phyloP scores from a whole-genome alignment of 139 green algal species.

The Haematococcus lacustris region DNA sequence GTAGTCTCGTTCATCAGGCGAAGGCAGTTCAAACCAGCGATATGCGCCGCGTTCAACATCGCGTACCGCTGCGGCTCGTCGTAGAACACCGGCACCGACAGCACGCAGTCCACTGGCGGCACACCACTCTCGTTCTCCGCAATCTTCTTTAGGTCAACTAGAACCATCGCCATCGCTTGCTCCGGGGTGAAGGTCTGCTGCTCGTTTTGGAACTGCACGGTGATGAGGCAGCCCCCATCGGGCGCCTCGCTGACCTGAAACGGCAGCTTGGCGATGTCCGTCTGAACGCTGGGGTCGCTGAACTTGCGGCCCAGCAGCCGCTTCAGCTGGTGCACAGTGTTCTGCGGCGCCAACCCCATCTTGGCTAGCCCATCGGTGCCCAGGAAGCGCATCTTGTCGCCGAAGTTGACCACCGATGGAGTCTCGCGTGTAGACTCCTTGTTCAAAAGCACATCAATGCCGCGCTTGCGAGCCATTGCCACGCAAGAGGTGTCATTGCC shows the following conservation, averaged over 20 bases:
- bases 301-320: conserved; percentile 89
- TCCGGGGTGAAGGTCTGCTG: conserved; percentile 46
- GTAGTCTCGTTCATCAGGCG: conserved; percentile 95
- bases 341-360: conserved; percentile 84
- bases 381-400: conserved; percentile 73
- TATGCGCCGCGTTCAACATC: conserved; percentile 72
- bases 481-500: conserved; percentile 81
- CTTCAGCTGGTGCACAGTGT: conserved; percentile 91
- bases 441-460: conserved; percentile 93
- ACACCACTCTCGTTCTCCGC: conserved; percentile 76
- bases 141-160: conserved; percentile 88
- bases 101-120: conserved; percentile 83
- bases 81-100: conserved; percentile 86
- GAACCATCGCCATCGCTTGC: conserved; percentile 82
- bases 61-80: conserved; percentile 73
- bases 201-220: conserved; percentile 64
- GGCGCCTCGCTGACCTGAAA: conserved; percentile 67
- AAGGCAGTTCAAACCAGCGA: conserved; percentile 84
- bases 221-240: conserved; percentile 66
- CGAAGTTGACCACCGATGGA: conserved; percentile 83
- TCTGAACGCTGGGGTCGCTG: conserved; percentile 67
- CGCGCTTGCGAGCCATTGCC: conserved; percentile 80
- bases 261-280: conserved; percentile 64
- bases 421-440: conserved; percentile 92
- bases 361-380: conserved; percentile 68